Evolutionary conservation across 768 basidiomycete genomes (phyloP).

Genomic region (Udeniomyces megalosporus): DNA sequence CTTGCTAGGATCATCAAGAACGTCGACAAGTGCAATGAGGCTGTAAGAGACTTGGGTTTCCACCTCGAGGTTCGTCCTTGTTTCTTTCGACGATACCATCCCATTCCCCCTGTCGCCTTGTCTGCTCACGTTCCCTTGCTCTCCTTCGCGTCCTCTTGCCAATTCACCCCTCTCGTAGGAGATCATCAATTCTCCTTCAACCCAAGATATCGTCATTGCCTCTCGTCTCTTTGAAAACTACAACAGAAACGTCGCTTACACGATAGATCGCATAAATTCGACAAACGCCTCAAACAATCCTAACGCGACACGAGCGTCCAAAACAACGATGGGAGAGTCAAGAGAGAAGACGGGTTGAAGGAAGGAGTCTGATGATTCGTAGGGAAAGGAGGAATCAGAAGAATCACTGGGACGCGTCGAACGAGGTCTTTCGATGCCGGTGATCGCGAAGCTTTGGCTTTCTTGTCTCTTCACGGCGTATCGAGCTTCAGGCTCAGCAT

Average conservation of each 20-base stretch:
- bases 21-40: conserved; percentile 80
- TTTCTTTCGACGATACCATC: neutral
- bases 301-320: too few relatives aligned
- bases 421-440: too few relatives aligned
- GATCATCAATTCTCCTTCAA: conserved; percentile 1
- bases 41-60: conserved; percentile 71
- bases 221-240: conserved; percentile 76
- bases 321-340: too few relatives aligned
- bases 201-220: conserved; percentile 62
- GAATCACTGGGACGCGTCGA: too few relatives aligned
- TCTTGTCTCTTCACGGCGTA: too few relatives aligned
- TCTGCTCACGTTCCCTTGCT: neutral
- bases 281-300: too few relatives aligned
- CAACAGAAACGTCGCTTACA: conserved; percentile 82
- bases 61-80: conserved; percentile 52
- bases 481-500: too few relatives aligned
- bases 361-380: too few relatives aligned
- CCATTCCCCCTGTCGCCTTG: neutral
- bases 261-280: conserved; percentile 59
- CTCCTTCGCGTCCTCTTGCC: neutral
- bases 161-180: neutral
- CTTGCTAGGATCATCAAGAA: conserved; percentile 84
- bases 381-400: too few relatives aligned
- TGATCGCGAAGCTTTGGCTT: too few relatives aligned
- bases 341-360: too few relatives aligned